Evolutionary conservation across 306 rosid species (phyloP).

Genomic region (Ochetophila trinervis): DNA sequence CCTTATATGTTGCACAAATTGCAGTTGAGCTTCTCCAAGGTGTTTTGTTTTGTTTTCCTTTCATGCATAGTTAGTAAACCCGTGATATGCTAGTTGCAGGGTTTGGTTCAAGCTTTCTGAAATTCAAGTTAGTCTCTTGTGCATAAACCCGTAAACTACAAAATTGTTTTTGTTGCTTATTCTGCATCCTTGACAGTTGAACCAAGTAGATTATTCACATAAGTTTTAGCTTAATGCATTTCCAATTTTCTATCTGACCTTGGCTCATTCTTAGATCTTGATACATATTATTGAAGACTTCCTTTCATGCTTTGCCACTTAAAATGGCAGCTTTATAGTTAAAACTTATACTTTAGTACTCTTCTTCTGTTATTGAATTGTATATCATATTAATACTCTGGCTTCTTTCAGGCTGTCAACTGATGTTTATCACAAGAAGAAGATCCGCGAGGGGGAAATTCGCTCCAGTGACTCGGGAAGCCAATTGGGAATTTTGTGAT

Average conservation of each 20-base stretch:
- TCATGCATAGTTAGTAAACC: too few relatives aligned
- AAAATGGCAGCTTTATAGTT: neutral
- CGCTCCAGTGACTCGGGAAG: constrained; percentile 62
- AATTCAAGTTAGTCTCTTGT: too few relatives aligned
- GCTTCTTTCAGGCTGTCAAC: constrained; percentile 53
- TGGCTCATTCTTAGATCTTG: neutral
- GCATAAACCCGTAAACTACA: too few relatives aligned
- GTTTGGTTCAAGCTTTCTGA: too few relatives aligned
- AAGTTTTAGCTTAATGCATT: too few relatives aligned
- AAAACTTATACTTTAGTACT: neutral
- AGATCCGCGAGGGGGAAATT: constrained; percentile 50
- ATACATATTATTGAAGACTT: neutral
- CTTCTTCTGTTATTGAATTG: neutral
- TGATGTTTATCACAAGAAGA: constrained; percentile 61
- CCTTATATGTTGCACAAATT: too few relatives aligned
- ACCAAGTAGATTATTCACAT: too few relatives aligned
- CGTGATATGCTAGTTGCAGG: too few relatives aligned
- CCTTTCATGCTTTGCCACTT: neutral
- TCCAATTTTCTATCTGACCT: too few relatives aligned
- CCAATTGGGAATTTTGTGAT: constrained; percentile 49
- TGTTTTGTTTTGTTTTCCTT: too few relatives aligned
- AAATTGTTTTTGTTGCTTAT: constrained; percentile 10
- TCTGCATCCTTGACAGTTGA: neutral
- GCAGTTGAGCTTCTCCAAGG: too few relatives aligned
- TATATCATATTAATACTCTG: constrained; percentile 6